Evolutionary conservation across 441 rosid genomes (phyloP), one percentile per base, ranked within the genome.

Genomic region (Bocquillonia castaneifolia): DNA sequence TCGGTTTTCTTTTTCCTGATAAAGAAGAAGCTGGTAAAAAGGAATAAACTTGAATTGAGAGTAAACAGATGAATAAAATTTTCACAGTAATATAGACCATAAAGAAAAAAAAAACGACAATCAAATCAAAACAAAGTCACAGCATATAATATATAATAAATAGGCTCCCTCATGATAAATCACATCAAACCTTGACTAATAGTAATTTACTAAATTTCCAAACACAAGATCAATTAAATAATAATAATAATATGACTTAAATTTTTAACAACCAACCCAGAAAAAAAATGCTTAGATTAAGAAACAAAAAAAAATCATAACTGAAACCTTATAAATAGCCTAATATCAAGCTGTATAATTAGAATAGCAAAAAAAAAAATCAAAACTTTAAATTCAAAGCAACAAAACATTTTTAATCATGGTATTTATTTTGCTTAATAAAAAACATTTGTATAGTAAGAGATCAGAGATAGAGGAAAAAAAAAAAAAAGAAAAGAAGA

Each of bases 161-260:
- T 3, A 36, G 40, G 40, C 40, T n/a, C 59, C 42, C 63, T 68
- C 25, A 76, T 54, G 78, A 76, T 64, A 55, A 53, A 82, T 83
- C 88, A 64, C 79, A 68, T 79, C 84, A 78, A 54, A 32, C 62
- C 36, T 26, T 68, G 61, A 67, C 65, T 71, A 4, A 62, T 40
- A 51, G 31, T 28, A 28, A 12, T 25, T 22, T 25, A 10, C n/a
- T n/a, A 48, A 20, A 9, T 20, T 17, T 3, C n/a, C 56, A 1
- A 25, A 14, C 22, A 44, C 10, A n/a, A 44, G 23, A 8, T 48
- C 37, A 26, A 62, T 0, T 26, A 32, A 8, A 5, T 36, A 10
- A 4, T 36, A 36, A 36, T 36, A 36, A 36, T 4, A 10, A 36
- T 36, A 36, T 36, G 40, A 15, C 37, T 15, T 15, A 18, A 66